phyloP scores from a whole-genome alignment of 495 filamentous ascomycete genomes.

The Penicillium daleae region DNA sequence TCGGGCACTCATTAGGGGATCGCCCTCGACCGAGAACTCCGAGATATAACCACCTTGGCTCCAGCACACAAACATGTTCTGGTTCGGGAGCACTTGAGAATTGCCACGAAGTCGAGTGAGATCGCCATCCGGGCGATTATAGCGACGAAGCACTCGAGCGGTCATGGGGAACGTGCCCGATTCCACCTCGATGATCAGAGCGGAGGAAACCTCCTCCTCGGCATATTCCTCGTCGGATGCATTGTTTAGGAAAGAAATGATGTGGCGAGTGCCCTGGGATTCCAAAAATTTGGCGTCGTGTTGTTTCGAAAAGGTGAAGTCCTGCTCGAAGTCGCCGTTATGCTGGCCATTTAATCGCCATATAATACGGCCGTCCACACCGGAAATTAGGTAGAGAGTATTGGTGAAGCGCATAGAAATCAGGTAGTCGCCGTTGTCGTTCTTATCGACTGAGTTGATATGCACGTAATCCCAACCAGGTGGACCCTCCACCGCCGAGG shows the following conservation, averaged over 20 bases:
- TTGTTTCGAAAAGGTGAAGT: constrained; percentile 62
- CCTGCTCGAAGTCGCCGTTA: constrained; percentile 39
- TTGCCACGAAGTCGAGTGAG: constrained; percentile 59
- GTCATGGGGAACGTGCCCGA: constrained; percentile 46
- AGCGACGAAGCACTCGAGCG: constrained; percentile 44
- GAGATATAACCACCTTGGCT: constrained; percentile 55
- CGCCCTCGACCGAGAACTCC: constrained; percentile 54
- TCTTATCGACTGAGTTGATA: constrained; percentile 63
- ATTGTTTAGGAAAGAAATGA: constrained; percentile 59
- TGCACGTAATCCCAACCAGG: constrained; percentile 63
- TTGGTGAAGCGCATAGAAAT: constrained; percentile 60
- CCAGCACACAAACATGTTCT: constrained; percentile 62
- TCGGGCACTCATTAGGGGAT: constrained; percentile 42
- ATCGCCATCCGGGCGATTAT: constrained; percentile 45
- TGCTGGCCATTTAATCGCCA: constrained; percentile 58
- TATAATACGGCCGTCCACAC: constrained; percentile 56
- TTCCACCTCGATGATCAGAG: constrained; percentile 56
- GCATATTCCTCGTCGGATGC: constrained; percentile 48
- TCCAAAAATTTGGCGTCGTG: constrained; percentile 60
- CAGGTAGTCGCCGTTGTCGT: constrained; percentile 56
- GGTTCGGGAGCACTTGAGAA: constrained; percentile 54
- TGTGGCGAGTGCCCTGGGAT: constrained; percentile 43
- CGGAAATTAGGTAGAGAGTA: constrained; percentile 60
- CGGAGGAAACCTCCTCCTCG: constrained; percentile 51
- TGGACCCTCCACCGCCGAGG: constrained; percentile 16